phyloP scores from a whole-genome alignment of 441 rosid genomes.

The Biscutella laevigata region DNA sequence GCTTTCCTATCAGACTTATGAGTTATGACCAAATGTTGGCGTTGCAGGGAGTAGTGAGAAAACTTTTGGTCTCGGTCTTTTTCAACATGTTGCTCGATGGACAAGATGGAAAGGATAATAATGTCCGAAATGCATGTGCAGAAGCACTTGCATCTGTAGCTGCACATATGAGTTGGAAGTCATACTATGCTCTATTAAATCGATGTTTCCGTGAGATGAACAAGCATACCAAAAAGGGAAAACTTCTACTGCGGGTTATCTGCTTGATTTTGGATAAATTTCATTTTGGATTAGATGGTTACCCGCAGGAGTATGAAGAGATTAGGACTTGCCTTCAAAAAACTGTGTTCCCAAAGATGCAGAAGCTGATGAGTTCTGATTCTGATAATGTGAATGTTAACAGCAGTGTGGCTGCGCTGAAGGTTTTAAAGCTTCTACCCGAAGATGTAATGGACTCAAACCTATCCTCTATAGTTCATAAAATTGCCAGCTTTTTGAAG shows the following conservation, averaged over 20 bases:
- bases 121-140: conserved; percentile 57
- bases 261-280: conserved; percentile 74
- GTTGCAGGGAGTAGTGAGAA: conserved; percentile 66
- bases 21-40: conserved; percentile 21
- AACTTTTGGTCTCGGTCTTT: conserved; percentile 71
- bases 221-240: conserved; percentile 51
- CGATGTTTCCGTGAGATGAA: conserved; percentile 75
- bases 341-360: conserved; percentile 61
- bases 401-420: conserved; percentile 62
- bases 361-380: conserved; percentile 51
- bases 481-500: conserved; percentile 64
- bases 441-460: conserved; percentile 70
- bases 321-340: conserved; percentile 53
- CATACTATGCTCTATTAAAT: conserved; percentile 57
- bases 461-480: conserved; percentile 71
- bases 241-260: conserved; percentile 56
- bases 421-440: conserved; percentile 86
- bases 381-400: conserved; percentile 63
- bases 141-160: conserved; percentile 78
- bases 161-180: conserved; percentile 67
- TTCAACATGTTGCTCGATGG: conserved; percentile 74
- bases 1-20: conserved; percentile 17
- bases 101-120: conserved; percentile 64
- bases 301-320: conserved; percentile 36
- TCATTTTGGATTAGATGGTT: conserved; percentile 45